A percentile compares a stretch with the other conserved stretches of the same genome.
phyloP scores from a whole-genome alignment of 208 protist species.

The Crithidia sp. region DNA sequence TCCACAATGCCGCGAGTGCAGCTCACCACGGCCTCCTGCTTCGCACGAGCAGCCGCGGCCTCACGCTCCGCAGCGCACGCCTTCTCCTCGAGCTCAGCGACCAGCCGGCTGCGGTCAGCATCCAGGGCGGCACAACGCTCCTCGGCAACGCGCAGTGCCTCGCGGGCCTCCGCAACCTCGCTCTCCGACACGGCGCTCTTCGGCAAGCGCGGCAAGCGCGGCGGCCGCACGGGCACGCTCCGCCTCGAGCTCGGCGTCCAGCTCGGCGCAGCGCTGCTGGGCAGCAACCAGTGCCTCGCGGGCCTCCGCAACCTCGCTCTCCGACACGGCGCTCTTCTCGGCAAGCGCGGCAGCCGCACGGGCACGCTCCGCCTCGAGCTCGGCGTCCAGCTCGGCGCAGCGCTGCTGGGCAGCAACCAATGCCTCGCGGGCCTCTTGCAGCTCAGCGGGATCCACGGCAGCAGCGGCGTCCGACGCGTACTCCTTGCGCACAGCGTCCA shows the following conservation, averaged over 20 bases:
- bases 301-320: neutral
- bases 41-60: neutral
- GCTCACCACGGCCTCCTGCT: too few relatives aligned
- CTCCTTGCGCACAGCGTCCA: too few relatives aligned
- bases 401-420: neutral
- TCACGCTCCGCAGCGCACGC: neutral
- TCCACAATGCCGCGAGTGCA: too few relatives aligned
- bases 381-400: neutral
- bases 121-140: neutral
- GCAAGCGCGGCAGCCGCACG: slow-evolving; percentile 2
- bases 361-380: neutral
- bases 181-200: neutral
- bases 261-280: neutral
- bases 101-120: neutral
- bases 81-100: neutral
- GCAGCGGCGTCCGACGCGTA: neutral
- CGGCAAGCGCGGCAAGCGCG: slow-evolving; percentile 1
- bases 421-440: slow-evolving; percentile 8
- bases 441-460: slow-evolving; percentile 11
- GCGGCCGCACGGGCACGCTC: neutral
- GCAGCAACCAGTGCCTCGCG: neutral
- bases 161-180: neutral
- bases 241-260: neutral
- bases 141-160: slow-evolving; percentile 6
- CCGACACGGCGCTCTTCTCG: neutral